phyloP scores from a whole-genome alignment of 257 asterid species.

The Haberlea rhodopensis region DNA sequence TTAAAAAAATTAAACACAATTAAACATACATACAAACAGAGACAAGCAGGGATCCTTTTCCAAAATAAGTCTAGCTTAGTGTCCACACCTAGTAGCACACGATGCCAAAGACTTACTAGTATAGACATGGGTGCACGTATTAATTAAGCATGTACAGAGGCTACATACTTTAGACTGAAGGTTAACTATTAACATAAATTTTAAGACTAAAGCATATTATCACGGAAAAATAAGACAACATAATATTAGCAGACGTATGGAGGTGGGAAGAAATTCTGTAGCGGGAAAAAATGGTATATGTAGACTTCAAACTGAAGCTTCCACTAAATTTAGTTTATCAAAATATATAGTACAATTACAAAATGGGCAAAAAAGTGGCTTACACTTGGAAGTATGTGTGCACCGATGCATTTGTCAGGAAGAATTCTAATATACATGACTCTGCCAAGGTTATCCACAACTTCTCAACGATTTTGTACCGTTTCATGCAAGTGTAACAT shows the following conservation, averaged over 20 bases:
- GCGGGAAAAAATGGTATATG: slow-evolving; percentile 8
- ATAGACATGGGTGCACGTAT: not conserved
- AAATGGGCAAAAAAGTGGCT: slow-evolving; percentile 41
- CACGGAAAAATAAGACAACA: slow-evolving; percentile 7
- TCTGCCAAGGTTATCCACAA: slow-evolving; percentile 40
- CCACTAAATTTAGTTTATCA: slow-evolving; percentile 27
- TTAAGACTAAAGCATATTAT: not conserved
- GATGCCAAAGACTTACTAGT: not conserved
- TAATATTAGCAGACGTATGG: slow-evolving; percentile 13
- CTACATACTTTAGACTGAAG: not conserved
- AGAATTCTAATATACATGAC: slow-evolving; percentile 32
- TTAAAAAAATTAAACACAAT: no score
- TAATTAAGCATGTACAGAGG: not conserved
- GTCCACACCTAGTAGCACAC: no score
- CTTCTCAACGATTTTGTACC: slow-evolving; percentile 34
- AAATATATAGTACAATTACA: slow-evolving; percentile 31
- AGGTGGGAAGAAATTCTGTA: slow-evolving; percentile 20
- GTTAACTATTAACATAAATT: no score
- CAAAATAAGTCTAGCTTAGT: no score
- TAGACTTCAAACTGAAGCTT: slow-evolving; percentile 23
- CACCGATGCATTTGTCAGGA: slow-evolving; percentile 47
- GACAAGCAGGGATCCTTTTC: not conserved
- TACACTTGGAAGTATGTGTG: slow-evolving; percentile 46
- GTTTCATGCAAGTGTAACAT: slow-evolving; percentile 18
- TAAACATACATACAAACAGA: no score